These are phyloP conservation scores for Fusarium ambrosium DNA, from an alignment of 2,329 filamentous ascomycete species.

Conservation along the genomic window DNA sequence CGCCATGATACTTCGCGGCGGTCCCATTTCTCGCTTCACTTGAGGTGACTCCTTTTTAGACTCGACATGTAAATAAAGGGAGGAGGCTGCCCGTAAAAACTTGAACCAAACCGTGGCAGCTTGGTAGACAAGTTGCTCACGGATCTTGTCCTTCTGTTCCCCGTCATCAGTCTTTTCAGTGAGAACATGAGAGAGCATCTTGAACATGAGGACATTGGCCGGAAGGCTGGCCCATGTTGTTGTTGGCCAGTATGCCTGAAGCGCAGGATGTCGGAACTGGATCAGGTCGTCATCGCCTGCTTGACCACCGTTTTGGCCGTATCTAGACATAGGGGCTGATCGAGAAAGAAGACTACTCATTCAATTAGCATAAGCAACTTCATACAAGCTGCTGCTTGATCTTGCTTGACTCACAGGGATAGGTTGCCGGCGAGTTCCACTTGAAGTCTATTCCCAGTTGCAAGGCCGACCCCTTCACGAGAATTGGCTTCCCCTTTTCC, in stretches of 20 bases:
- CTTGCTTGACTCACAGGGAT: background rate
- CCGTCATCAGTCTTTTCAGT: background rate
- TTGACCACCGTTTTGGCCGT: background rate
- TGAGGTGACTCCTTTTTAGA: background rate
- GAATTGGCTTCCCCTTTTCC: background rate
- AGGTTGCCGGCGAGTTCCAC: background rate
- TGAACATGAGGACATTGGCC: background rate
- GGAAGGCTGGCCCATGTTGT: background rate
- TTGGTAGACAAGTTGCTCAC: background rate
- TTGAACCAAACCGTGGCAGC: background rate
- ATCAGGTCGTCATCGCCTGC: background rate
- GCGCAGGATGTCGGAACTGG: background rate
- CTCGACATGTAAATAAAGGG: background rate
- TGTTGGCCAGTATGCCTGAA: background rate
- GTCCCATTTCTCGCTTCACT: background rate
- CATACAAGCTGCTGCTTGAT: background rate
- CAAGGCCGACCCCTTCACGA: background rate
- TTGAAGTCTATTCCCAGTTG: background rate
- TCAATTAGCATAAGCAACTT: background rate
- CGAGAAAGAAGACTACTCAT: background rate
- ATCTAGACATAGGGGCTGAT: background rate
- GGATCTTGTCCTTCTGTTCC: background rate
- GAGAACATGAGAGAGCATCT: background rate
- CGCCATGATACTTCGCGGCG: background rate
- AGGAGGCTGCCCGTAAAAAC: background rate